A percentile compares a stretch with the other conserved stretches of the same genome.
These are phyloP conservation scores for Thermoascus crustaceus DNA, from an alignment of 2,329 filamentous ascomycete genomes.

Conservation along the genomic window DNA sequence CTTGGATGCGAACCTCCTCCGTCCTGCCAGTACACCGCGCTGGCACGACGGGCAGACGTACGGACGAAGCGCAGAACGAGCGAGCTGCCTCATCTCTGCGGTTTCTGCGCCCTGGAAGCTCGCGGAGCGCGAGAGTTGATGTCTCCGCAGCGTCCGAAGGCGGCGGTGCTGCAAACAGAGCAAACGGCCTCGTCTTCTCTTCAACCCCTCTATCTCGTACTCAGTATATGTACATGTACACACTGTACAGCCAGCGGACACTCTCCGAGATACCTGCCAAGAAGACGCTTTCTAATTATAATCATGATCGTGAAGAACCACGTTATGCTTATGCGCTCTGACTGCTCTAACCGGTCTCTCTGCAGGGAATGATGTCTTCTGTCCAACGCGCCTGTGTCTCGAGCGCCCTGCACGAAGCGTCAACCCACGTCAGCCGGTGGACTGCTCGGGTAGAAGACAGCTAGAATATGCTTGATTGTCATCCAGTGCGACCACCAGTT, in stretches of 20 bases:
- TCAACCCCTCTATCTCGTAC: slow-evolving; percentile 1
- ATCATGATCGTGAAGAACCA: too few relatives aligned
- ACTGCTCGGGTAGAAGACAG: too few relatives aligned
- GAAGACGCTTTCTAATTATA: background rate
- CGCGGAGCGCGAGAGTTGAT: background rate
- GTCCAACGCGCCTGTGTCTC: background rate
- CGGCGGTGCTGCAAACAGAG: slow-evolving; percentile 6
- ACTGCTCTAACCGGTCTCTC: too few relatives aligned
- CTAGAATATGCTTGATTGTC: too few relatives aligned
- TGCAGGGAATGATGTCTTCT: too few relatives aligned
- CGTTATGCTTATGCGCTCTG: too few relatives aligned
- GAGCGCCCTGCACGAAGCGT: background rate
- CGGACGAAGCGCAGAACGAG: slow-evolving; percentile 23
- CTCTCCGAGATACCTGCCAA: too few relatives aligned
- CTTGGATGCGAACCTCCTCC: slow-evolving; percentile 27
- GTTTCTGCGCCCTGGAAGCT: background rate
- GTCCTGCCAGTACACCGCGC: slow-evolving; percentile 15
- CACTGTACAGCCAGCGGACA: too few relatives aligned
- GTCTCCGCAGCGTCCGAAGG: background rate
- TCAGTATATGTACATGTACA: too few relatives aligned
- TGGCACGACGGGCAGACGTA: slow-evolving; percentile 36
- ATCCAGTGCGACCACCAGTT: too few relatives aligned
- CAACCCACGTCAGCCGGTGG: slow-evolving; percentile 3
- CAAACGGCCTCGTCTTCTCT: background rate
- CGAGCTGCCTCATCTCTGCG: slow-evolving; percentile 28